These are phyloP conservation scores for Rubroshorea leprosula DNA, from an alignment of 345 rosid species.

Conservation along the genomic window DNA sequence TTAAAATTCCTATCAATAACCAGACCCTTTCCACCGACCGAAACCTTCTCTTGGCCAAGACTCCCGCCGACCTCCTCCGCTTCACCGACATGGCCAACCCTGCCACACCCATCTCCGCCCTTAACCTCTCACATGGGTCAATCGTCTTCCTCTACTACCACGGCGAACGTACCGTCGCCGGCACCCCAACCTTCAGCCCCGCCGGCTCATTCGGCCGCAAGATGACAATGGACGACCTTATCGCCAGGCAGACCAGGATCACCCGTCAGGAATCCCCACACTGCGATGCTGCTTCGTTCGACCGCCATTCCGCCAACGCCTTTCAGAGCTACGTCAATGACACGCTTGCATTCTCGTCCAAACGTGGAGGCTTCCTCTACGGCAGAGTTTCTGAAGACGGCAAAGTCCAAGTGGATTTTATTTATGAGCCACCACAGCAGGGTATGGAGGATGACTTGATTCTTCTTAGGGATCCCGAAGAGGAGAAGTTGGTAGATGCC, in stretches of 20 bases:
- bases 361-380: slow-evolving; percentile 92
- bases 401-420: slow-evolving; percentile 71
- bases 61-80: slow-evolving; percentile 40
- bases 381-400: slow-evolving; percentile 73
- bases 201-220: slow-evolving; percentile 91
- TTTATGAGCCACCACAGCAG: slow-evolving; percentile 91
- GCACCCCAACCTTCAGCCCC: slow-evolving; percentile 59
- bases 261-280: slow-evolving; percentile 76
- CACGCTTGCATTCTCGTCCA: slow-evolving; percentile 65
- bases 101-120: slow-evolving; percentile 42
- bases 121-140: slow-evolving; percentile 69
- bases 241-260: slow-evolving; percentile 85
- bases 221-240: slow-evolving; percentile 94
- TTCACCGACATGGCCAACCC: slow-evolving; percentile 75
- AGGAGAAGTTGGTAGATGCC: slow-evolving; percentile 74
- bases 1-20: slow-evolving; percentile 63
- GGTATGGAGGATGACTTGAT: slow-evolving; percentile 53
- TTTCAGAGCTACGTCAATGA: slow-evolving; percentile 77
- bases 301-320: slow-evolving; percentile 73
- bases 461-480: slow-evolving; percentile 55
- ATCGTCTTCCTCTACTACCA: slow-evolving; percentile 67
- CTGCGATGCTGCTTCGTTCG: slow-evolving; percentile 78
- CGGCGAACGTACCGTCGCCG: slow-evolving; percentile 59
- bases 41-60: slow-evolving; percentile 65
- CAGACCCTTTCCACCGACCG: slow-evolving; percentile 76